Evolutionary conservation across 2,329 filamentous ascomycete genomes (phyloP), one percentile per base, ranked within the genome.

Genomic region (Aureobasidium sp.): DNA sequence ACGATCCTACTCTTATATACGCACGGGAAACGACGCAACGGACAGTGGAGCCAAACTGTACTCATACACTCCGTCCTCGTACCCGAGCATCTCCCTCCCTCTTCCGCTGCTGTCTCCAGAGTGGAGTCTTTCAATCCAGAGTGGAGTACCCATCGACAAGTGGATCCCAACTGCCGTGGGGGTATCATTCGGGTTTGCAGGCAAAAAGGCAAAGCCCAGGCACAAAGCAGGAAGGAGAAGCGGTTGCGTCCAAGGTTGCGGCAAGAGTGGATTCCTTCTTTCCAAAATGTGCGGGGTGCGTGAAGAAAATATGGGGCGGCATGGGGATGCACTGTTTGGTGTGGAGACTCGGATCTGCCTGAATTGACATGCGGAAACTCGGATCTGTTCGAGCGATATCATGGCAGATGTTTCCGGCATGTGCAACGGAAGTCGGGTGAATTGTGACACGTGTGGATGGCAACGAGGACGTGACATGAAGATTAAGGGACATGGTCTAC

Each of bases 1-100:
- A 54, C 39, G 50, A 54, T 54, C 50, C 22, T 22, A 42, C 50
- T 54, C 22, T 39, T 54, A 40, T 54, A 54, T 54, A 54, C 35
- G 8, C 9, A 5, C 24, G 37, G 37, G 33, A n/a, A n/a, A 37
- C 3, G 2, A 37, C 27, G 39, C 39, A 42, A 9, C 39, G 39
- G 19, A 44, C 40, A 14, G 40, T 44, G 40, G 40, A 44, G 40
- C 40, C 40, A 42, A 44, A 12, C 40, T 44, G 17, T 22, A 39
- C 24, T 24, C 24, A 24, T 4, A 24, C 19, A 39, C 49, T 11
- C 15, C 37, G 19, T 52, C 49, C 49, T 33, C 19, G 33, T 52
- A 15, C 5, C 33, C 49, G 49, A 52, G 24, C 24, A 24, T 24
- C 24, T 24, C 24, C 24, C 24, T 12, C 22, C 19, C 22, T 22